Percentiles rank a stretch among this genome's conserved stretches.
phyloP scores from a whole-genome alignment of 768 basidiomycete genomes.

The Lactarius hengduanensis region DNA sequence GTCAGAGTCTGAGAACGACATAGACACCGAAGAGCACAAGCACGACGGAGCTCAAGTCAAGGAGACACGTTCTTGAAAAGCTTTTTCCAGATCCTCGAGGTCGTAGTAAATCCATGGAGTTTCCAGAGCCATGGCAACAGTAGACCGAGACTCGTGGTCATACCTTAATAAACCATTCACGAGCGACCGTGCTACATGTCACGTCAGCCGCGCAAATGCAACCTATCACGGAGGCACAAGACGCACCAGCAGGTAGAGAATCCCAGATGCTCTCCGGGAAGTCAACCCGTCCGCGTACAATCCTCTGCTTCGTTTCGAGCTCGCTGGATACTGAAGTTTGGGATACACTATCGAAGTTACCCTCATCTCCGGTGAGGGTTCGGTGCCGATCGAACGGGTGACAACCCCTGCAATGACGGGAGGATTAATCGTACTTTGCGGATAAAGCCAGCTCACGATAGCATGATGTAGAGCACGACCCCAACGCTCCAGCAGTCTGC shows the following conservation, averaged over 20 bases:
- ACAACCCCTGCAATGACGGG: constrained; percentile 12
- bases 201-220: constrained; percentile 1
- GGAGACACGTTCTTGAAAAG: constrained; percentile 57
- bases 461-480: constrained; percentile 78
- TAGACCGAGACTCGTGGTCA: constrained; percentile 57
- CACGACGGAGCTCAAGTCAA: constrained; percentile 12
- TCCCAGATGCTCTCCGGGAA: constrained; percentile 59
- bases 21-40: background rate
- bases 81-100: constrained; percentile 54
- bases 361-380: background rate
- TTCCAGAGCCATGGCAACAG: constrained; percentile 57
- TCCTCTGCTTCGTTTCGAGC: constrained; percentile 62
- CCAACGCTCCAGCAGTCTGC: constrained; percentile 90
- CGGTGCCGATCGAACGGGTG: constrained; percentile 25
- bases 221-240: constrained; percentile 7
- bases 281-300: constrained; percentile 46
- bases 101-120: constrained; percentile 69
- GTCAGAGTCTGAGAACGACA: background rate
- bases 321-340: constrained; percentile 50
- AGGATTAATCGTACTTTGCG: background rate
- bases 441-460: constrained; percentile 54
- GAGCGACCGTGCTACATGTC: constrained; percentile 53
- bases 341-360: constrained; percentile 32
- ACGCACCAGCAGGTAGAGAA: constrained; percentile 56
- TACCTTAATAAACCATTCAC: constrained; percentile 61